These are phyloP conservation scores for Neobulgaria alba DNA, from an alignment of 2,329 filamentous ascomycete genomes.

Conservation along the genomic window DNA sequence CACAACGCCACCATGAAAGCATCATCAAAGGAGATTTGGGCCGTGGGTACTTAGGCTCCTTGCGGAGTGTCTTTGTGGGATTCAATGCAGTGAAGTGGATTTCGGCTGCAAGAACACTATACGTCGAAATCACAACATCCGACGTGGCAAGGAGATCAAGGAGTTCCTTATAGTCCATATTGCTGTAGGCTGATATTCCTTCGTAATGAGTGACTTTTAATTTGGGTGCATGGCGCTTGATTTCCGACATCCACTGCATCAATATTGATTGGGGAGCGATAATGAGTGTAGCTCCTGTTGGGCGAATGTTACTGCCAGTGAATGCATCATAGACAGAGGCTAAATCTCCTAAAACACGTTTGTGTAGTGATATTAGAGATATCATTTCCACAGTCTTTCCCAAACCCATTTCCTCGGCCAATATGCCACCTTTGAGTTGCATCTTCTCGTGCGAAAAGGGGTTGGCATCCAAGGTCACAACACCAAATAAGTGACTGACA, in stretches of 20 bases:
- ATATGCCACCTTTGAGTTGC: conserved; percentile 37
- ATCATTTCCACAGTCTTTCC: conserved; percentile 75
- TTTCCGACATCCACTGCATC: conserved; percentile 54
- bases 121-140: conserved; percentile 57
- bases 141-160: conserved; percentile 39
- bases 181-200: conserved; percentile 34
- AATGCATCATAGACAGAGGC: conserved; percentile 30
- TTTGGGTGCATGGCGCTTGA: conserved; percentile 47
- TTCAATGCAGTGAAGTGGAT: conserved; percentile 66
- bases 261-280: conserved; percentile 49
- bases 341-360: conserved; percentile 26
- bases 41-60: conserved; percentile 54
- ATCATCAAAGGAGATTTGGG: conserved; percentile 69
- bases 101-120: conserved; percentile 66
- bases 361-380: conserved; percentile 58
- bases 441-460: conserved; percentile 36
- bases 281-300: conserved; percentile 51
- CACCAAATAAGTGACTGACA: conserved; percentile 55
- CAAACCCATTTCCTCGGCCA: conserved; percentile 77
- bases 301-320: conserved; percentile 35
- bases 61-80: conserved; percentile 58
- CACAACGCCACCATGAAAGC: conserved; percentile 78
- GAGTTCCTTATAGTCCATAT: conserved; percentile 28
- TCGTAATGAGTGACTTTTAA: conserved; percentile 49
- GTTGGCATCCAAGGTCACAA: conserved; percentile 42